Evolutionary conservation across 2,329 filamentous ascomycete species (phyloP), one percentile per base, ranked within the genome.

Genomic region (Blastomyces percursus): DNA sequence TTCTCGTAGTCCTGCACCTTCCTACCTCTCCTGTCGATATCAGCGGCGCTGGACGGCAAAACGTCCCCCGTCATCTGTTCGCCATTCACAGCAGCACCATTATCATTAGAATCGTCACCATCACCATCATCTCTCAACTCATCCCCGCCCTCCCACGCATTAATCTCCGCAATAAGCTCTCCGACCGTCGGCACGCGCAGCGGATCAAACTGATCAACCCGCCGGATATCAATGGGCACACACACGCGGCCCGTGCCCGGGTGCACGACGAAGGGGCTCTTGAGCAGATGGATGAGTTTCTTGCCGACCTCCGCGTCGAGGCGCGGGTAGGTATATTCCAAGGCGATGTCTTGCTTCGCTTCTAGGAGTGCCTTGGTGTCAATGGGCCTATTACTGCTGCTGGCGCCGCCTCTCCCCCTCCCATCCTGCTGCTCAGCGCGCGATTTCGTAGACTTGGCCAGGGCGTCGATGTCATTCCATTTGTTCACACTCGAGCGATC

Each of bases 231-330:
- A 70, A 99, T 97, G 1, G 94, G 94, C 60, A 99, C 94, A 78
- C 94, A 99, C 7, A 99, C 90, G 61, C 93, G 81, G 0, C 94
- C 93, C 0, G 94, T 99, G 21, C 91, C 91, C 0, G 94, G 94
- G 73, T 99, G 94, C 46, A 99, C 87, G 64, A 96, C 93, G 71
- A 99, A 99, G 0, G 94, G 94, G 65, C 88, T 92, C 75, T 99
- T 99, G 69, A 99, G 86, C 82, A 99, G 85, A 82, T 99, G 94
- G 78, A 96, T 97, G 63, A 96, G 85, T 74, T 96, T 96, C 81
- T 97, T 97, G 72, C 89, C 94, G 73, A 99, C 94, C 75, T 96
- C 91, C 65, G 94, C 92, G 80, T 99, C 94, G 61, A 99, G 88
- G 48, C 94, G 88, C 2, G 94, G 94, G 75, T 99, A 99, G 7